Evolutionary conservation across 2,329 filamentous ascomycete species (phyloP).

Genomic region (Ceratocystis huliohia): DNA sequence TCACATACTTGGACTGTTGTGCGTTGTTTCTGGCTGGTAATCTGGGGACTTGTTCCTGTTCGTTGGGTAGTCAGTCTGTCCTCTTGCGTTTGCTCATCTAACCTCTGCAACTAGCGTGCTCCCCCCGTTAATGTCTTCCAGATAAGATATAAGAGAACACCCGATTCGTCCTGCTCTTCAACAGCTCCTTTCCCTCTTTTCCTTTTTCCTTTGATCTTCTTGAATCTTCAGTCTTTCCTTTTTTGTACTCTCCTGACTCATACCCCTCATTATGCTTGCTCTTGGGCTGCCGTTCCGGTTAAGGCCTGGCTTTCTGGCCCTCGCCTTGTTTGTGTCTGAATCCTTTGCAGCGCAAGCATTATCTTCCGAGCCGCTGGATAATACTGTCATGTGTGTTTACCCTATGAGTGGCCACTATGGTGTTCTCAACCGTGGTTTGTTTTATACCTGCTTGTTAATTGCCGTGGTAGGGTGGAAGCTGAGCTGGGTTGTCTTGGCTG

Average conservation of each 20-base stretch:
- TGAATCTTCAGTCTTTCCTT: background rate
- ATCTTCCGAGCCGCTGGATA: constrained; percentile 9
- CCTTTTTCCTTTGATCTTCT: background rate
- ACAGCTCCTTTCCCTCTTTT: background rate
- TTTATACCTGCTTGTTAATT: constrained; percentile 18
- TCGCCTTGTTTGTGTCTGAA: constrained; percentile 8
- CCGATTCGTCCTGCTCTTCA: background rate
- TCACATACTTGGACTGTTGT: background rate
- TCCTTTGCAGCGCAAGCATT: constrained; percentile 15
- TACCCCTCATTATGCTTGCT: background rate
- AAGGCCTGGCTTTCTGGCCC: background rate
- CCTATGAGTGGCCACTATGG: constrained; percentile 19
- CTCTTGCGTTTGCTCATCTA: background rate
- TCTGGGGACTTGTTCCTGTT: background rate
- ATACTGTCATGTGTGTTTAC: constrained; percentile 21
- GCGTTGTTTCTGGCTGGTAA: background rate
- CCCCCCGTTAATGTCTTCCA: background rate
- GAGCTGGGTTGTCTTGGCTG: constrained; percentile 15
- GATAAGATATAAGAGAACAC: background rate
- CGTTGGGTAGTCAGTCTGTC: background rate
- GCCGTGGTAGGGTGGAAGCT: constrained; percentile 18
- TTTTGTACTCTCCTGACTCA: background rate
- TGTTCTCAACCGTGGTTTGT: constrained; percentile 15
- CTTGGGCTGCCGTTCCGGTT: background rate
- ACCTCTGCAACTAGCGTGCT: too few relatives aligned